phyloP scores from a whole-genome alignment of 1,284 basidiomycete genomes.

The Ustilago loliicola region DNA sequence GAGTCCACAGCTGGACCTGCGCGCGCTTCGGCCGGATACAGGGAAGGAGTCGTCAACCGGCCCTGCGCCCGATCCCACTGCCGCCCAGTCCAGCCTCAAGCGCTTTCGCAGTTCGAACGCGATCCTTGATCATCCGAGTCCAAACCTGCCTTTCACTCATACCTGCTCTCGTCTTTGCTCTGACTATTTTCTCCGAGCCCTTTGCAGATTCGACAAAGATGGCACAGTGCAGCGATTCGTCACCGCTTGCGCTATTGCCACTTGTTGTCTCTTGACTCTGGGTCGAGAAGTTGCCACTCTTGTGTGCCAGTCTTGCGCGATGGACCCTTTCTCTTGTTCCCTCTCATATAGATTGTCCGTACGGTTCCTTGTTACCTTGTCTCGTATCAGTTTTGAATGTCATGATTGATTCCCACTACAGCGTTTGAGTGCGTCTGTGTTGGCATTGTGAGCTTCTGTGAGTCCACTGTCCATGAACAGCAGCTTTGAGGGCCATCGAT shows the following conservation, averaged over 20 bases:
- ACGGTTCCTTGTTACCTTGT: conserved; percentile 40
- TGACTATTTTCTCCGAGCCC: conserved; percentile 1
- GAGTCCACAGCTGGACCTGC: conserved; percentile 45
- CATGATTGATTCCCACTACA: conserved; percentile 37
- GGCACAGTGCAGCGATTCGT: conserved; percentile 40
- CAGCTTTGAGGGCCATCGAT: too few species aligned
- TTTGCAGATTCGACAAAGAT: background rate
- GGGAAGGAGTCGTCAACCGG: conserved; percentile 56
- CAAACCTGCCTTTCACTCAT: conserved; percentile 16
- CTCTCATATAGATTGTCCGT: conserved; percentile 37
- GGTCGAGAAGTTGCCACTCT: background rate
- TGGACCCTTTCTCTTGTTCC: conserved; percentile 12
- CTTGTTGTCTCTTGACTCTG: background rate
- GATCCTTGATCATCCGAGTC: background rate
- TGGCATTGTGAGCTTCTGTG: background rate
- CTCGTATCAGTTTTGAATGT: conserved; percentile 45
- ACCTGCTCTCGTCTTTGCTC: conserved; percentile 4
- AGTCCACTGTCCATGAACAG: too few species aligned
- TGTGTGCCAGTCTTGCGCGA: conserved; percentile 7
- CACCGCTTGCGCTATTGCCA: conserved; percentile 31
- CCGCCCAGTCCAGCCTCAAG: conserved; percentile 38
- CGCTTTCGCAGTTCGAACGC: conserved; percentile 18
- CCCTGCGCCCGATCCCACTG: conserved; percentile 21
- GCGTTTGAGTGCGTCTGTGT: background rate
- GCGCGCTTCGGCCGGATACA: conserved; percentile 21